Evolutionary conservation across 257 asterid species (phyloP), one percentile per base, ranked within the genome.

Genomic region (Solanum paucissectum): DNA sequence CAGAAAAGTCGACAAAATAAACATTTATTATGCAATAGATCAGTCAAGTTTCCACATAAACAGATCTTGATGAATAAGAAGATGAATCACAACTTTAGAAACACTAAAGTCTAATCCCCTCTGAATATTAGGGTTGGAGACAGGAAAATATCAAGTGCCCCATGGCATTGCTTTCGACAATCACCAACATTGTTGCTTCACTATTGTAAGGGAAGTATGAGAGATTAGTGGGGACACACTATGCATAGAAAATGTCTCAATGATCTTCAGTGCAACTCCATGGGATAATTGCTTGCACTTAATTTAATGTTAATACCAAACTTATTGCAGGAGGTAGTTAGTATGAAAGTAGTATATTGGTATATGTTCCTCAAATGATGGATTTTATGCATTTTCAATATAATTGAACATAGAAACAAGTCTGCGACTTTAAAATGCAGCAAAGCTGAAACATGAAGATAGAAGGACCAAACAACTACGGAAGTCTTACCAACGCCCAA

Each of bases 401-500:
- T 7, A 34, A 7, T 77, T 25, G 9, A 44, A 46, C 40, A 9
- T 46, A 29, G 68, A 81, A 27, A 81, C 10, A 81, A 73, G 29
- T 36, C 23, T 37, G 52, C 5, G 20, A 29, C 20, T 81, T 46
- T 16, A 46, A 44, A 79, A 46, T 81, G 42, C 3, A 46, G 29
- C 68, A 29, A 29, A 81, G 9, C 64, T 81, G 85, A 1, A 29
- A 49, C 11, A 29, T 18, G 20, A 81, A 81, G 69, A 81, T 81
- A 29, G 29, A 79, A 42, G 60, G 62, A 85, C 38, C 13, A 25
- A 60, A 86, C 49, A 73, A 38, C 36, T 76, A 49, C 55, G 37
- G 74, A 40, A 83, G n/a, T 46, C 90, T 90, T 89, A 97, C 99
- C 99, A 91, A 89, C 91, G 92, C 37, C 95, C 98, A 73, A 96